Conservation (phyloP, 805 yeast species). For the Candida fluviatilis region DNA sequence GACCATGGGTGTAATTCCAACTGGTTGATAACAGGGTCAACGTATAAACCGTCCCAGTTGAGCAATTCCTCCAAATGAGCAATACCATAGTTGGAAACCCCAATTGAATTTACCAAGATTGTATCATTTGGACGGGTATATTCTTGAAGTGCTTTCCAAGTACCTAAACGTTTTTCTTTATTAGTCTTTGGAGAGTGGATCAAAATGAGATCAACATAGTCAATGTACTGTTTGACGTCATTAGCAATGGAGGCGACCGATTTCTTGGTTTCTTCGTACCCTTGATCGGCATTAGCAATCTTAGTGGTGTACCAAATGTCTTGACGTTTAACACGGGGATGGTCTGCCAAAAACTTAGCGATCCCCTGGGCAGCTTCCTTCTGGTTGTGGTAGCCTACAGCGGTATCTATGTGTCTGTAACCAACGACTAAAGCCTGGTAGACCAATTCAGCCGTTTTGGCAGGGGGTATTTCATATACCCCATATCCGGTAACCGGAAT, state of each 20-base stretch:
- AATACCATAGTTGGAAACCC: conserved; percentile 72
- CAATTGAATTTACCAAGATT: conserved; percentile 61
- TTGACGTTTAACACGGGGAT: conserved; percentile 27
- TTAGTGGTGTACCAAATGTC: conserved; percentile 38
- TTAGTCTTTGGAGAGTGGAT: conserved; percentile 50
- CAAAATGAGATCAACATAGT: conserved; percentile 37
- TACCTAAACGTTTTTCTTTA: conserved; percentile 46
- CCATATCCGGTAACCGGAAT: conserved; percentile 61
- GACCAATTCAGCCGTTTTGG: conserved; percentile 40
- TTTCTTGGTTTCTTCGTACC: conserved; percentile 30
- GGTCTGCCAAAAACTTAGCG: conserved; percentile 44
- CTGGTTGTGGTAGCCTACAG: conserved; percentile 65
- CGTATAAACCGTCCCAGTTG: conserved; percentile 45
- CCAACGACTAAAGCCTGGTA: conserved; percentile 59
- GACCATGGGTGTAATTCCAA: conserved; percentile 59
- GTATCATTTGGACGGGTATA: conserved; percentile 43
- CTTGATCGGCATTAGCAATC: conserved; percentile 26
- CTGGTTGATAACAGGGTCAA: conserved; percentile 67
- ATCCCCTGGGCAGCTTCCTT: conserved; percentile 58
- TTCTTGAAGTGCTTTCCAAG: conserved; percentile 75
- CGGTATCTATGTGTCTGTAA: conserved; percentile 73
- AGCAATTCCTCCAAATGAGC: conserved; percentile 59
- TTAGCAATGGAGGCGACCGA: conserved; percentile 27
- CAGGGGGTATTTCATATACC: conserved; percentile 41
- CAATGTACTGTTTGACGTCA: conserved; percentile 28